Conservation (phyloP, 768 basidiomycete genomes). For the Rhodosporidiobolus sp. region DNA sequence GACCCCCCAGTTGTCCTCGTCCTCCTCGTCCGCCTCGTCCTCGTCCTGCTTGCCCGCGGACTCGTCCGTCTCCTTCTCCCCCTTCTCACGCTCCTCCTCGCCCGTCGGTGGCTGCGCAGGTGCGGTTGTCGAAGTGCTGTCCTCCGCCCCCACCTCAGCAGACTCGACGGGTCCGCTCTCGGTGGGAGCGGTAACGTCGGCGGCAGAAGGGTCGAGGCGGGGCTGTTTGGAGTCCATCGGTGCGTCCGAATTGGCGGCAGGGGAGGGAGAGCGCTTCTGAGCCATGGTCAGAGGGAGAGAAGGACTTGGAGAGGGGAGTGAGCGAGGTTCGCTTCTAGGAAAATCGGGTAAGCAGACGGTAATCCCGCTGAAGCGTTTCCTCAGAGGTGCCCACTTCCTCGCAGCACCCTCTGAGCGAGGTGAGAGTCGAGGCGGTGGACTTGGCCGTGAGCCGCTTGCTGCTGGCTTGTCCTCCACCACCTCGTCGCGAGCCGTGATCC, state of each 20-base stretch:
- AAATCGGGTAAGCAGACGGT: too few relatives aligned
- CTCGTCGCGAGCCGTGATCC: too few relatives aligned
- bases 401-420: too few relatives aligned
- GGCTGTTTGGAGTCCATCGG: background rate
- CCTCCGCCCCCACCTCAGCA: background rate
- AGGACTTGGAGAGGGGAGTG: background rate
- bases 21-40: background rate
- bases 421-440: too few relatives aligned
- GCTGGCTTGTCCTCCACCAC: background rate
- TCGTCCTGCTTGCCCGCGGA: background rate
- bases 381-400: too few relatives aligned
- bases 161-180: background rate
- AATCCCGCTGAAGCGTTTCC: too few relatives aligned
- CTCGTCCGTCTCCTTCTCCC: background rate
- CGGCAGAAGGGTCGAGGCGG: background rate
- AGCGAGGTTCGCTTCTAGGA: too few relatives aligned
- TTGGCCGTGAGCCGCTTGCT: too few relatives aligned
- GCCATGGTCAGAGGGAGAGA: background rate
- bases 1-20: background rate
- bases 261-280: conserved; percentile 1
- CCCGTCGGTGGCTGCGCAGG: background rate
- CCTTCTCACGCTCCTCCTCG: background rate
- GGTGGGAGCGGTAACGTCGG: background rate
- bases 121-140: too few relatives aligned
- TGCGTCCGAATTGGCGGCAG: background rate